These are phyloP conservation scores for Eucalyptus globulus DNA, from an alignment of 345 rosid species.

Conservation along the genomic window DNA sequence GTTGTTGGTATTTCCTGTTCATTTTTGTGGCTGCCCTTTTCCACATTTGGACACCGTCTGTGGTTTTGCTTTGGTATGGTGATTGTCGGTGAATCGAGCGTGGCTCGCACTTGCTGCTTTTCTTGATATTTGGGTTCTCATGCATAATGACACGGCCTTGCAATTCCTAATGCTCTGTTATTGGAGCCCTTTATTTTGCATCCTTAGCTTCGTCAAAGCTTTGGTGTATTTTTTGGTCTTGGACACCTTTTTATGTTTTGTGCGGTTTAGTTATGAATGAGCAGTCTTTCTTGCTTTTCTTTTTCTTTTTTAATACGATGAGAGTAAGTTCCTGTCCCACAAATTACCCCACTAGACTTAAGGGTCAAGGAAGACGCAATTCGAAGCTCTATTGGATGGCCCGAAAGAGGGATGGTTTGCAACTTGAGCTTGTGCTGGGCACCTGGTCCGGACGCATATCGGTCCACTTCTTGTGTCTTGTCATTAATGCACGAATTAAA, in stretches of 20 bases:
- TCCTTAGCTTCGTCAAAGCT: not conserved
- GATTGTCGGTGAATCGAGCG: not conserved
- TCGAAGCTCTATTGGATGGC: not conserved
- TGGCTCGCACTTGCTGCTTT: not conserved
- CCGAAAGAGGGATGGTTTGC: not conserved
- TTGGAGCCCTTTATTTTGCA: not conserved
- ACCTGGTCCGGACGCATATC: not conserved
- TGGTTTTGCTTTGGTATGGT: not conserved
- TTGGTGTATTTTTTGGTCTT: not conserved
- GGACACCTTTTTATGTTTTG: not conserved
- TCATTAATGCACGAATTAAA: not conserved
- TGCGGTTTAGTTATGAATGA: not conserved
- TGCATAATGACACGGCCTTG: not conserved
- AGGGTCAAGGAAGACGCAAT: not conserved
- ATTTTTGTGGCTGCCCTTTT: not conserved
- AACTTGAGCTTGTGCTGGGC: not conserved
- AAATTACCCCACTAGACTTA: not conserved
- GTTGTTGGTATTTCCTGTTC: not conserved
- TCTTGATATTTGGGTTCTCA: not conserved
- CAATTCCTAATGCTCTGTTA: not conserved
- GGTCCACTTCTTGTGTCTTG: not conserved
- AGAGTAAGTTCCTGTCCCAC: not conserved
- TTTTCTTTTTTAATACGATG: not conserved
- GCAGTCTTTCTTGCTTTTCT: not conserved
- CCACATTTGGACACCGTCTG: not conserved